phyloP scores from a whole-genome alignment of 1,139 yeast species.

The Geotrichum europaeum region DNA sequence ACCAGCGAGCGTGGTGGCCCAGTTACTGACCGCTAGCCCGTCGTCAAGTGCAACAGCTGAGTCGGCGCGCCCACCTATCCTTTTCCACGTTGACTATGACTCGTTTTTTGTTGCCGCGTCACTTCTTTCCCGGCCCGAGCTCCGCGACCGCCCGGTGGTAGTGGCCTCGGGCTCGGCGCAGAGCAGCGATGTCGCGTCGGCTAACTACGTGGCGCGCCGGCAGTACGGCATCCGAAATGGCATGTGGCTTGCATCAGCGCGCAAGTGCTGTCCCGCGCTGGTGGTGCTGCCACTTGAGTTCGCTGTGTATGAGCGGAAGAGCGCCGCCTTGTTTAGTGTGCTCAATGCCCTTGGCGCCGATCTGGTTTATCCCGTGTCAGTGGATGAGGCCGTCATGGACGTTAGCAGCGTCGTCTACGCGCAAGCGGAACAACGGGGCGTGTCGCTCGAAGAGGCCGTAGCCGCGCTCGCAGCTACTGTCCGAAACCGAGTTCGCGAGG shows the following conservation, averaged over 20 bases:
- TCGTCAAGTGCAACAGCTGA: background rate
- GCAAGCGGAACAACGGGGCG: background rate
- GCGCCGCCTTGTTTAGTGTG: constrained; percentile 48
- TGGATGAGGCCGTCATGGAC: constrained; percentile 85
- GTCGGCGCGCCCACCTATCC: constrained; percentile 26
- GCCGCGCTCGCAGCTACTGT: constrained; percentile 6
- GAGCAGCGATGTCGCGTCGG: constrained; percentile 77
- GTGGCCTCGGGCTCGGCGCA: constrained; percentile 71
- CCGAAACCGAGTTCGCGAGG: constrained; percentile 1
- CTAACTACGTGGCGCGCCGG: constrained; percentile 75
- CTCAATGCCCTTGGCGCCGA: constrained; percentile 44
- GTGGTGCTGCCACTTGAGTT: constrained; percentile 66
- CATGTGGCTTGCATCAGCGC: constrained; percentile 77
- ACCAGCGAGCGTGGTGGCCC: constrained; percentile 24
- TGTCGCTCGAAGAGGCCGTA: constrained; percentile 3
- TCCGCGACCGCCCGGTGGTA: constrained; percentile 57
- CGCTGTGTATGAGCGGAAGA: constrained; percentile 59
- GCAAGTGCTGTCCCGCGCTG: constrained; percentile 56
- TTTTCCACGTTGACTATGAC: constrained; percentile 86
- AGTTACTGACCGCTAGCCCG: background rate
- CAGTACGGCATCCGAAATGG: constrained; percentile 71
- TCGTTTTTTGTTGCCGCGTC: constrained; percentile 91
- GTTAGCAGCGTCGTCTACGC: constrained; percentile 35
- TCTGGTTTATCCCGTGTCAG: constrained; percentile 72
- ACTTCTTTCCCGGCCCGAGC: constrained; percentile 48